Evolutionary conservation across 2,329 filamentous ascomycete species (phyloP).

Genomic region (Pseudogymnoascus destructans): DNA sequence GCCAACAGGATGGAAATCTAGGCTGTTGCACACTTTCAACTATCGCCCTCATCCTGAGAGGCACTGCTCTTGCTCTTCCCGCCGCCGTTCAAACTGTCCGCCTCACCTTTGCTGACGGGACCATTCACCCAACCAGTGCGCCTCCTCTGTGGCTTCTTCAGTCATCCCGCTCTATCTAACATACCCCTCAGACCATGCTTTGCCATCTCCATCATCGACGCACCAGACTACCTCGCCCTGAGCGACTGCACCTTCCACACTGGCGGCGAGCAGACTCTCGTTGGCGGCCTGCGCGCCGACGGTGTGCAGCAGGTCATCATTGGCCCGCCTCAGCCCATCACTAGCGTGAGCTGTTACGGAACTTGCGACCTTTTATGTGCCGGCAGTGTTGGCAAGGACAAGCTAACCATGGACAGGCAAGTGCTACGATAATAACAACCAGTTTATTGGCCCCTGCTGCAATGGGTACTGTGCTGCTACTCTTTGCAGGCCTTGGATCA

Average conservation of each 20-base stretch:
- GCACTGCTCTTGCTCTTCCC: not conserved
- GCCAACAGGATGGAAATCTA: too few relatives aligned
- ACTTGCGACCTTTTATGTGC: slow-evolving; percentile 24
- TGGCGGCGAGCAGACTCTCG: slow-evolving; percentile 21
- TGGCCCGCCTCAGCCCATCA: slow-evolving; percentile 33
- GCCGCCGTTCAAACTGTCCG: not conserved
- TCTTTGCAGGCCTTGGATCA: not conserved
- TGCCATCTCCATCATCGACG: slow-evolving; percentile 30
- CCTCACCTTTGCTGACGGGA: slow-evolving; percentile 34
- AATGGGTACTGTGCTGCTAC: slow-evolving; percentile 20
- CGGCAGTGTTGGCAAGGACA: not conserved
- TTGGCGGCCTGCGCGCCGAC: slow-evolving; percentile 24
- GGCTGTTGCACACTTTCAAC: not conserved
- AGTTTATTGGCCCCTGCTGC: slow-evolving; percentile 13
- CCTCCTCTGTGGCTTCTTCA: not conserved
- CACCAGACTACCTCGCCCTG: slow-evolving; percentile 32
- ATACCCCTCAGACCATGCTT: slow-evolving; percentile 28
- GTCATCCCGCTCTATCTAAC: not conserved
- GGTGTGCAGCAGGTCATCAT: slow-evolving; percentile 28
- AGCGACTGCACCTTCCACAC: slow-evolving; percentile 34
- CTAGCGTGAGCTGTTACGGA: slow-evolving; percentile 32
- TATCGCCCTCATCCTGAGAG: not conserved
- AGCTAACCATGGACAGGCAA: slow-evolving; percentile 8
- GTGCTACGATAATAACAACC: slow-evolving; percentile 5
- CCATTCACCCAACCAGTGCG: slow-evolving; percentile 28